Evolutionary conservation across 805 yeast genomes (phyloP), one percentile per base, ranked within the genome.

Genomic region (Blastobotrys mokoenaii): DNA sequence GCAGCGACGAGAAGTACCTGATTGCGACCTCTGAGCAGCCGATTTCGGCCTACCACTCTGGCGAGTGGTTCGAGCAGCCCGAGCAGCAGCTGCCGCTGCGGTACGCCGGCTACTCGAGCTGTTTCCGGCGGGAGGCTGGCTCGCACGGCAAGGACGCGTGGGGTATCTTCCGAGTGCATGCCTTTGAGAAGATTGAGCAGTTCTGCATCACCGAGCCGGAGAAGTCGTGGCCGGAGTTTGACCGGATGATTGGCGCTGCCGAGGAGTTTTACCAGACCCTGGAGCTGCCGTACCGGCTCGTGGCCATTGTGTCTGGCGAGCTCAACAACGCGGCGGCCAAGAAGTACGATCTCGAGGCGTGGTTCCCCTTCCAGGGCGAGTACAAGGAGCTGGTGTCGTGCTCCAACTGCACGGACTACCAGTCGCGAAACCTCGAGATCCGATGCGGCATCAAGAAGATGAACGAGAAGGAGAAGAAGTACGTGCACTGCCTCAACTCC

Each of bases 361-460:
- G 98, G 98, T 93, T 93, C 94, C 98, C 98, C 64, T 93, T 76
- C 85, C 98, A 93, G 76, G 77, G 88, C 67, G 98, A 93, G 71
- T 93, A 85, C 74, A 93, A 93, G 72, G 98, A 93, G 73, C 80
- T 93, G 61, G 98, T 93, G 46, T 87, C 96, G 15, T 90, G 97
- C 74, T 90, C 97, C 48, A 93, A 93, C 78, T 93, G 98, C 80
- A 93, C 98, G 49, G 98, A 93, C 72, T 93, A 93, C 71, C 98
- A 93, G 75, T 86, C 97, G 44, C 84, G 98, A 75, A 90, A 90
- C 77, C 76, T 93, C 64, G 98, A 93, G 74, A 93, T 93, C 63
- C 84, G 98, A 78, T 93, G 97, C 69, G 98, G 98, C 67, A 85
- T 93, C 61, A 89, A 90, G 74, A 86, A 90, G 70, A 80, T 82